Conservation (phyloP, 2,329 filamentous ascomycete species). For the Tolypocladium endophyticum region DNA sequence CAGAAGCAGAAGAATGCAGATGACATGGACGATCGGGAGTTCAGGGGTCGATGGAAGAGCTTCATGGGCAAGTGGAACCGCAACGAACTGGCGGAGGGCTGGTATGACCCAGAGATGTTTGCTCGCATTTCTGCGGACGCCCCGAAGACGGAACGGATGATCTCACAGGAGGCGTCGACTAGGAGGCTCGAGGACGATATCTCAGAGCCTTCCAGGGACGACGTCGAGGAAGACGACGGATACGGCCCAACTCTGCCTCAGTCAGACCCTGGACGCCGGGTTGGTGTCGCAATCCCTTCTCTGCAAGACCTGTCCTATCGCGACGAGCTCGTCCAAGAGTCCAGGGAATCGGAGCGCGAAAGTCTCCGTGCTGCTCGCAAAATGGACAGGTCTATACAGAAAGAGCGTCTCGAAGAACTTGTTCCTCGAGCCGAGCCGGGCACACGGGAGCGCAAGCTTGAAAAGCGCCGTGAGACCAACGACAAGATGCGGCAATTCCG, state of each 20-base stretch:
- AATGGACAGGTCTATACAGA: constrained; percentile 54
- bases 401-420: constrained; percentile 68
- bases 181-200: constrained; percentile 4
- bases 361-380: constrained; percentile 52
- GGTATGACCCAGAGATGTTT: constrained; percentile 79
- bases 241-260: constrained; percentile 34
- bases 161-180: not conserved
- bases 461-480: constrained; percentile 69
- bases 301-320: constrained; percentile 61
- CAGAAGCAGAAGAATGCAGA: constrained; percentile 69
- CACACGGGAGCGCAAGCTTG: constrained; percentile 70
- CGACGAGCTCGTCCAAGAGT: constrained; percentile 38
- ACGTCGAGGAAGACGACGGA: constrained; percentile 40
- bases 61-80: constrained; percentile 89
- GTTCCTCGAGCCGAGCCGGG: constrained; percentile 74
- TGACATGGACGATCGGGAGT: constrained; percentile 62
- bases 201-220: not conserved
- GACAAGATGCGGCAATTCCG: constrained; percentile 65
- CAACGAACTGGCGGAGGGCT: constrained; percentile 75
- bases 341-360: constrained; percentile 37
- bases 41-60: constrained; percentile 83
- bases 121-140: constrained; percentile 21
- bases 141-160: constrained; percentile 1
- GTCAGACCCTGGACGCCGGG: constrained; percentile 12
- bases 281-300: constrained; percentile 56